Percentiles rank a stretch among this genome's conserved stretches.
phyloP scores from a whole-genome alignment of 108 stramenopile species.

The Fragilaria crotonensis region DNA sequence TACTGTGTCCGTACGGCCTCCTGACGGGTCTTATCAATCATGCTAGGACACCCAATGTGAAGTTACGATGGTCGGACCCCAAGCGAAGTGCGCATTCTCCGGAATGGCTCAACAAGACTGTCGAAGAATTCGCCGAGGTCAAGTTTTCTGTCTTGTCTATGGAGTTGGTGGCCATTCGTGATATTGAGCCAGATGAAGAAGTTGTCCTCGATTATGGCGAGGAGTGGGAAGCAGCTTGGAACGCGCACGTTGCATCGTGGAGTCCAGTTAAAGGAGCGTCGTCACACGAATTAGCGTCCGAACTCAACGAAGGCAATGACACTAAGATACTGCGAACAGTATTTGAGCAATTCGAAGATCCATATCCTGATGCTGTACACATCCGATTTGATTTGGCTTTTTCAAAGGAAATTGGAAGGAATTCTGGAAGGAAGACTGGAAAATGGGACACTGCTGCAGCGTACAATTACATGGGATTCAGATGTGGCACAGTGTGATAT shows the following conservation, averaged over 20 bases:
- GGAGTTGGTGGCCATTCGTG: conserved; percentile 46
- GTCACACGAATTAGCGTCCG: too few relatives aligned
- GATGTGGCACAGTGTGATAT: conserved; percentile 3
- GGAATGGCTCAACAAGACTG: conserved; percentile 5
- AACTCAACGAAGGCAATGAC: too few relatives aligned
- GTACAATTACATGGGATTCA: background rate
- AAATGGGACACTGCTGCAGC: background rate
- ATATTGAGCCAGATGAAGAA: conserved; percentile 50
- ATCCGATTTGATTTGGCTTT: background rate
- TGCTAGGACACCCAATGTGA: conserved; percentile 45
- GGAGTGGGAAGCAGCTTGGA: too few relatives aligned
- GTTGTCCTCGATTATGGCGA: conserved; percentile 60
- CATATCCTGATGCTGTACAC: conserved; percentile 18
- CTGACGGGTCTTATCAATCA: conserved; percentile 38
- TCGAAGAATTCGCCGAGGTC: conserved; percentile 9
- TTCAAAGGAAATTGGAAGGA: background rate
- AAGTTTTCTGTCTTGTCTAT: conserved; percentile 18
- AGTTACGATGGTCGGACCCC: conserved; percentile 22
- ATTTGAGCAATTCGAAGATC: conserved; percentile 34
- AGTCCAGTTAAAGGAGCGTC: too few relatives aligned
- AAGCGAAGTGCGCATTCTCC: conserved; percentile 14
- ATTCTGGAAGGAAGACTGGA: background rate
- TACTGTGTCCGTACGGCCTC: conserved; percentile 61
- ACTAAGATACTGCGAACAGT: conserved; percentile 33
- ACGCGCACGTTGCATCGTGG: too few relatives aligned